Conservation (phyloP, 2,329 filamentous ascomycete genomes). For the Pseudocercospora crystallina region DNA sequence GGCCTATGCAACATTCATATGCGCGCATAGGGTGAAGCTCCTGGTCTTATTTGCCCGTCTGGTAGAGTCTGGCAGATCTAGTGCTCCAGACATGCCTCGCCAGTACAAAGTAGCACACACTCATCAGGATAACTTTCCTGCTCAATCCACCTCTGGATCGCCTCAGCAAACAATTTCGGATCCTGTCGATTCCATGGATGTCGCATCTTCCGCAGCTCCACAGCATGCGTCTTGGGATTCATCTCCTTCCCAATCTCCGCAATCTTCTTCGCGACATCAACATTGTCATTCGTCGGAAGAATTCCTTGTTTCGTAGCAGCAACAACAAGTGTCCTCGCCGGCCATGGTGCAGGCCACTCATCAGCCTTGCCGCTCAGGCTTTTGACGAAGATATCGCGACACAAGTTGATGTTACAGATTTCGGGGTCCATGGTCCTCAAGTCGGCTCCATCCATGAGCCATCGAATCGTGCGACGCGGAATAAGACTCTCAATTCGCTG, state of each 20-base stretch:
- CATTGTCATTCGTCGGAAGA: constrained; percentile 26
- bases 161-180: constrained; percentile 26
- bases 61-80: too few relatives aligned
- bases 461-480: constrained; percentile 20
- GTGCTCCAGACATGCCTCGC: too few relatives aligned
- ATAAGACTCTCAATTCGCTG: constrained; percentile 17
- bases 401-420: constrained; percentile 12
- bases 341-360: constrained; percentile 22
- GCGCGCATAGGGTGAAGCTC: too few relatives aligned
- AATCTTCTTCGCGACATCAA: constrained; percentile 19
- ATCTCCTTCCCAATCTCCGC: constrained; percentile 20
- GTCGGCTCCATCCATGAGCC: constrained; percentile 28
- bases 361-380: constrained; percentile 8
- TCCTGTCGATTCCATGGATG: constrained; percentile 31
- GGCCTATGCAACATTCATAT: too few relatives aligned
- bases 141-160: constrained; percentile 22
- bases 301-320: constrained; percentile 28
- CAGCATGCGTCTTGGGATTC: constrained; percentile 23
- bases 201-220: constrained; percentile 23
- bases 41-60: too few relatives aligned
- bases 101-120: too few relatives aligned
- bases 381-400: constrained; percentile 18
- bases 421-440: constrained; percentile 7
- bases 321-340: constrained; percentile 27
- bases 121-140: background rate